Evolutionary conservation across 495 filamentous ascomycete genomes (phyloP).

Genomic region (Aspergillus kassunensis): DNA sequence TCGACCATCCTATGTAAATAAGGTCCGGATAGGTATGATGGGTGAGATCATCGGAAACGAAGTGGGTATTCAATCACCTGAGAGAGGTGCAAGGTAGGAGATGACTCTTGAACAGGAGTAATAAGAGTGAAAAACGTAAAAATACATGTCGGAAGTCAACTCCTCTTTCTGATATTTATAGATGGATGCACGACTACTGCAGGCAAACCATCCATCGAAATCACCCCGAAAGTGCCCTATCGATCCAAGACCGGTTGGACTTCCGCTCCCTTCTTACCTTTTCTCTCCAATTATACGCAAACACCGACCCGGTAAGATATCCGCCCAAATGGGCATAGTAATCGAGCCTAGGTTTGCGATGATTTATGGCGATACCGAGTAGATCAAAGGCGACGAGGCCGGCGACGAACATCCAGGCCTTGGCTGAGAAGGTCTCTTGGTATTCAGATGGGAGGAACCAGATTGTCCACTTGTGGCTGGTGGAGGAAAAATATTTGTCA

Average conservation of each 20-base stretch:
- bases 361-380: slow-evolving; percentile 28
- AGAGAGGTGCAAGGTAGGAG: no score
- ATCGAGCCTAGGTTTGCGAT: slow-evolving; percentile 47
- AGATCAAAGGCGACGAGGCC: slow-evolving; percentile 38
- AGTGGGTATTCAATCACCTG: no score
- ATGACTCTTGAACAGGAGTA: no score
- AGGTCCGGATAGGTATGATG: no score
- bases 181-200: no score
- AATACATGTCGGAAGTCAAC: background rate
- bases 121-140: no score
- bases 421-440: slow-evolving; percentile 30
- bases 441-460: slow-evolving; percentile 40
- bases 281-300: slow-evolving; percentile 24
- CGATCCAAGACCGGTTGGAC: slow-evolving; percentile 16
- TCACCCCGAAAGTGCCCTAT: slow-evolving; percentile 7
- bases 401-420: slow-evolving; percentile 34
- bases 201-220: no score
- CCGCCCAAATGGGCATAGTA: slow-evolving; percentile 73
- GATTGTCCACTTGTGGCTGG: slow-evolving; percentile 40
- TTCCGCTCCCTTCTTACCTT: slow-evolving; percentile 19
- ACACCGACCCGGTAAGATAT: slow-evolving; percentile 47
- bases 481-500: slow-evolving; percentile 9
- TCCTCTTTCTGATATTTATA: no score
- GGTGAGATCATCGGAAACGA: no score
- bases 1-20: no score